Base-by-base conservation (phyloP, 108 stramenopile genomes). In the Cyclostephanos invisitatus region DNA sequence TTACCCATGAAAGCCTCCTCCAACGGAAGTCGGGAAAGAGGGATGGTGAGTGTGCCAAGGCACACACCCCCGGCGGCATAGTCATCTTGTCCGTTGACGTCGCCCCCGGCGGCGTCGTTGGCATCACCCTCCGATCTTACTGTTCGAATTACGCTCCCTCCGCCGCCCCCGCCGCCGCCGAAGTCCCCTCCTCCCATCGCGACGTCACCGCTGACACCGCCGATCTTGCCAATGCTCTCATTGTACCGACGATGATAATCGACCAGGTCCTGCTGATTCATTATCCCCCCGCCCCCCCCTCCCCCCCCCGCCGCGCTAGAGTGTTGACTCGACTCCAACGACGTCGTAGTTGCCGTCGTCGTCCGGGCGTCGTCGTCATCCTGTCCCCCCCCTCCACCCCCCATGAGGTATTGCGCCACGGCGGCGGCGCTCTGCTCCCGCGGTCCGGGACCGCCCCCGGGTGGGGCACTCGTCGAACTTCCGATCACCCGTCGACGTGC, bases 11-110 rank as follows among this genome's bases (percentile, higher is more conserved):
- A 57, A 3, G 77, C 79, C 50, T 83, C 86, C 57, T 83, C 83
- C 27, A 86, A 66, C n/a, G 83, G 75, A 14, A 94, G 71, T 22
- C 82, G 70, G 3, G 85, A 62, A n/a, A 94, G 55, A 14, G 93
- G 91, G 28, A 94, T 83, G 5, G 88, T 59, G 17, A 89, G 59
- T 0, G 84, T 83, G 7, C 88, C 93, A 8, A 94, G 64, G 28
- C 86, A 77, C 24, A 83, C 37, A 54, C 90, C 76, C 25, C 37
- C 42, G 56, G 29, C 17, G 21, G 38, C 21, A 11, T 66, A 14
- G 15, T 66, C 65, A 27, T 25, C 36, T 8, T 57, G 17, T 15
- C 56, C 21, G 54, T 20, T 18, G 49, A 37, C 36, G 48, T 11
- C 40, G 1, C 37, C 25, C 2, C 20, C 32, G 7, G n/a, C 20